phyloP scores from a whole-genome alignment of 2,329 filamentous ascomycete species.

The Arthrinium puccinioides region DNA sequence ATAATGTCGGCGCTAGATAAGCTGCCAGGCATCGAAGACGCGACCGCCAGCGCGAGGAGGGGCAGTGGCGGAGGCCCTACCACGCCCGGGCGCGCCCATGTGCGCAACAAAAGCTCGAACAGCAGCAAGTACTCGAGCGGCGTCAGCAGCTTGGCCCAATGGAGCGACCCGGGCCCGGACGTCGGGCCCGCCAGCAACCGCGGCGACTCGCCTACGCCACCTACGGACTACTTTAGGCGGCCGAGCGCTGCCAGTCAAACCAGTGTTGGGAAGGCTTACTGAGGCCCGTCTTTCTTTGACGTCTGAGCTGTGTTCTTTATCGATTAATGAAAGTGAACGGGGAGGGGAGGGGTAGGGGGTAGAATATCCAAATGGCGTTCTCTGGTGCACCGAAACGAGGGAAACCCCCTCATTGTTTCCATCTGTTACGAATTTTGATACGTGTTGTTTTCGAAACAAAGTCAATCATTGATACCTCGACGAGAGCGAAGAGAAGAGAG shows the following conservation, averaged over 20 bases:
- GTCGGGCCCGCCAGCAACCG: conserved; percentile 32
- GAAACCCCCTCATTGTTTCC: too few species aligned
- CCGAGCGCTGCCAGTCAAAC: conserved; percentile 16
- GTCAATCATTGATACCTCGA: not conserved
- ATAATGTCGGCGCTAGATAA: conserved; percentile 18
- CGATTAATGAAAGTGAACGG: not conserved
- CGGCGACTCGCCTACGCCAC: conserved; percentile 19
- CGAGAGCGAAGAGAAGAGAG: not conserved
- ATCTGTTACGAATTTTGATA: too few species aligned
- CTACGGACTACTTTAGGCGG: conserved; percentile 10
- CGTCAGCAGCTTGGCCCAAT: conserved; percentile 33
- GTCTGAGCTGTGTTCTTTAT: not conserved
- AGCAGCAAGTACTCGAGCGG: conserved; percentile 41
- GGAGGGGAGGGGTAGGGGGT: not conserved
- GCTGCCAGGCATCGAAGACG: conserved; percentile 4
- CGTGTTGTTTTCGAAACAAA: too few species aligned
- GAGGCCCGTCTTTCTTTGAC: not conserved
- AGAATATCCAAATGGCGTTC: too few species aligned
- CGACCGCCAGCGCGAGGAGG: conserved; percentile 11
- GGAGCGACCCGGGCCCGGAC: conserved; percentile 49
- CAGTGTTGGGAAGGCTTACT: conserved; percentile 25
- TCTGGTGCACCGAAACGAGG: too few species aligned
- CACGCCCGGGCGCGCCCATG: conserved; percentile 24
- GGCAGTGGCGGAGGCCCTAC: conserved; percentile 12
- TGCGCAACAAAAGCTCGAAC: conserved; percentile 30